Evolutionary conservation across 2,329 filamentous ascomycete genomes (phyloP), one percentile per base, ranked within the genome.

Genomic region (Fusarium papillatum): DNA sequence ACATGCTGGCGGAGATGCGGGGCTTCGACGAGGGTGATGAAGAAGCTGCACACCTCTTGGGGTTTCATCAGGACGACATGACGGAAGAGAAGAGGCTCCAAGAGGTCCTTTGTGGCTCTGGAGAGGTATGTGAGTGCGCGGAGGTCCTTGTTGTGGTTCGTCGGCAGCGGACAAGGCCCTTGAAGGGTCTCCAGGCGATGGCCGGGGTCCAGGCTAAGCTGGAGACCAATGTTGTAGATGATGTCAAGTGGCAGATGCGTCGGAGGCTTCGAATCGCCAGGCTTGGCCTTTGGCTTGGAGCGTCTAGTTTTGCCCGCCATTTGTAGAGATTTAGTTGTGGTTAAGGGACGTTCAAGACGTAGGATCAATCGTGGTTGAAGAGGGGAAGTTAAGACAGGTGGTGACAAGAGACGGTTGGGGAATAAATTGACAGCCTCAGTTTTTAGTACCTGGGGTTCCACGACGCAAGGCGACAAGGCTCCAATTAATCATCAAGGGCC

Each of bases 41-140:
- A 78, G 29, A 60, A 67, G 38, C 68, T 53, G 8, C 65, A 66
- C 19, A 78, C 48, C 3, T 77, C 61, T 14, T 50, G 46, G 4
- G 69, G 61, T 2, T 26, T 64, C 8, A 36, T 34, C 13, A 78
- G 63, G n/a, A 38, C 46, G 9, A 78, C 24, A 55, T 74, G 50
- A 5, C 76, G 74, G 19, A 74, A 78, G 8, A 78, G 69, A 7
- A 78, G 36, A 22, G 76, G 72, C 26, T 75, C 72, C 26, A 78
- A 60, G 7, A 78, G 7, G 16, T 41, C 55, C 26, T 38, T 75
- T 13, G 72, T 74, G 6, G 69, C 55, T 26, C 43, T 74, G 22
- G 76, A 78, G 2, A 53, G 9, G 26, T 78, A 75, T 1, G 76
- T 77, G 10, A 78, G 14, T 19, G 50, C 46, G 8, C 38, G 68